Evolutionary conservation across 306 rosid genomes (phyloP).

Genomic region (Prunus padus): DNA sequence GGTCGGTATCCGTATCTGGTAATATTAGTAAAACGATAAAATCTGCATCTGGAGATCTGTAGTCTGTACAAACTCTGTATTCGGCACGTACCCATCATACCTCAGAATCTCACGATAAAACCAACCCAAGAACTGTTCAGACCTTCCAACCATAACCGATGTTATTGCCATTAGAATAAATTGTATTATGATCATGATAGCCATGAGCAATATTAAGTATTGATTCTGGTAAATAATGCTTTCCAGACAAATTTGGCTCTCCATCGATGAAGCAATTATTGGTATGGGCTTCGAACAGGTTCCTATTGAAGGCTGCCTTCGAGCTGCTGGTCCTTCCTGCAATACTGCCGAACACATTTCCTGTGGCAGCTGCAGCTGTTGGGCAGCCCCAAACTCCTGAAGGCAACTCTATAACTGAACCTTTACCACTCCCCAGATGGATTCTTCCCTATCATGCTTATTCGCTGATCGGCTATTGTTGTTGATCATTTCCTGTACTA

Average conservation of each 20-base stretch:
- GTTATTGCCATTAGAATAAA: background rate
- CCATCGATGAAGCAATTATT: background rate
- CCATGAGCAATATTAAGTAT: background rate
- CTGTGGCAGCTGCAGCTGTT: background rate
- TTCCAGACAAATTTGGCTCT: conserved; percentile 13
- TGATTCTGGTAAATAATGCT: background rate
- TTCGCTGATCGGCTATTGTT: conserved; percentile 8
- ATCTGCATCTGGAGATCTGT: background rate
- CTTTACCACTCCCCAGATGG: background rate
- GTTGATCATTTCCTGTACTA: conserved; percentile 26
- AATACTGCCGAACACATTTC: conserved; percentile 3
- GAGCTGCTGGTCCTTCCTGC: conserved; percentile 8
- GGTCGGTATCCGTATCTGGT: background rate
- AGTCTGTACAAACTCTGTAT: background rate
- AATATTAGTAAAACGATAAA: background rate
- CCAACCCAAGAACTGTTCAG: conserved; percentile 2
- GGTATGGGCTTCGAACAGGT: background rate
- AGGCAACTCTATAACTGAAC: conserved; percentile 7
- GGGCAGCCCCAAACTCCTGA: conserved; percentile 6
- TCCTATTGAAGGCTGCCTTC: background rate
- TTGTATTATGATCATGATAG: background rate
- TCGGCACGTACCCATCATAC: background rate
- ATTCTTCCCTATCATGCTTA: background rate
- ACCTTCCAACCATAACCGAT: conserved; percentile 14
- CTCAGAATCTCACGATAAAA: background rate